These are phyloP conservation scores for Gyrodon lividus DNA, from an alignment of 768 basidiomycete genomes.

Conservation along the genomic window DNA sequence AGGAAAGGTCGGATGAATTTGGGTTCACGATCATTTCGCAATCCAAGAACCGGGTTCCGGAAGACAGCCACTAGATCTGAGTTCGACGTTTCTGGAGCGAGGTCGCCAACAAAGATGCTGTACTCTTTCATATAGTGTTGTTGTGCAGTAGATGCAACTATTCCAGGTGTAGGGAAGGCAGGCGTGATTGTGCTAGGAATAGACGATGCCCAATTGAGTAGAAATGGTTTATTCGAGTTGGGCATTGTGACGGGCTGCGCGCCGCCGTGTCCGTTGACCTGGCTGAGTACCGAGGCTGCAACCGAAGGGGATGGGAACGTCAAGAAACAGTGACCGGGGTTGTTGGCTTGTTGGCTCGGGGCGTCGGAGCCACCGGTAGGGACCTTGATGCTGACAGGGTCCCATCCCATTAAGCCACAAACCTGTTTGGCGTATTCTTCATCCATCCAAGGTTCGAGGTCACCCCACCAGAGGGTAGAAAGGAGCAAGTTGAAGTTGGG, in stretches of 20 bases:
- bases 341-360: slow-evolving; percentile 69
- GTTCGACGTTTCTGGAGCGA: slow-evolving; percentile 91
- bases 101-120: slow-evolving; percentile 92
- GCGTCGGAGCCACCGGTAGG: slow-evolving; percentile 60
- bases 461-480: slow-evolving; percentile 81
- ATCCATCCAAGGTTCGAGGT: slow-evolving; percentile 96
- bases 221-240: slow-evolving; percentile 79
- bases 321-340: slow-evolving; percentile 86
- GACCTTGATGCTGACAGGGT: slow-evolving; percentile 69
- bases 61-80: slow-evolving; percentile 94
- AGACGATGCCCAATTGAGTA: slow-evolving; percentile 72
- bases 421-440: slow-evolving; percentile 92
- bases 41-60: slow-evolving; percentile 83
- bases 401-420: slow-evolving; percentile 85
- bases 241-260: slow-evolving; percentile 68
- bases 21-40: slow-evolving; percentile 83
- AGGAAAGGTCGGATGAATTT: slow-evolving; percentile 86
- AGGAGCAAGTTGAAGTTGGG: slow-evolving; percentile 37
- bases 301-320: slow-evolving; percentile 74
- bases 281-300: slow-evolving; percentile 68
- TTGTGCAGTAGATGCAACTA: slow-evolving; percentile 31
- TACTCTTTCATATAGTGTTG: slow-evolving; percentile 81
- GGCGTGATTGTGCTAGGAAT: slow-evolving; percentile 36
- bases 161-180: slow-evolving; percentile 28
- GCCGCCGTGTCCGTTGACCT: slow-evolving; percentile 51